Evolutionary conservation across 768 basidiomycete genomes (phyloP), one percentile per base, ranked within the genome.

Genomic region (Paxillus involutus): DNA sequence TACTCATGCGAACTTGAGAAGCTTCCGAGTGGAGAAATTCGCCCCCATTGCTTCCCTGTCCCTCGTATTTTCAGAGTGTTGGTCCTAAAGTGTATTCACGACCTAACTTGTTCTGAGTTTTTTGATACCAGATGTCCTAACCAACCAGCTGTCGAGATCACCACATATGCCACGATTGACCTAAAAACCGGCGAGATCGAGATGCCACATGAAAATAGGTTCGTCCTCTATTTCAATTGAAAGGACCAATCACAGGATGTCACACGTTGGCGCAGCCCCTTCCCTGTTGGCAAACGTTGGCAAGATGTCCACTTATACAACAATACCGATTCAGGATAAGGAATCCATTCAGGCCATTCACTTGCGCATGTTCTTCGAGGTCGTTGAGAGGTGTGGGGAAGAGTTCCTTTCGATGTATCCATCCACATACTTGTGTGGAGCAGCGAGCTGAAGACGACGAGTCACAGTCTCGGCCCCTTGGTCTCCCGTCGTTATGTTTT

Each of bases 1-100:
- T 88, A 81, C 67, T 78, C 73, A 26, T 94, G 90, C 66, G 71
- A 79, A 43, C 61, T 70, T 42, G 73, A 78, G 54, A 61, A 59
- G 49, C 32, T 10, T 12, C n/a, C 60, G 13, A 58, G 40, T 29
- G 69, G 71, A n/a, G 59, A 56, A 46, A 33, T 55, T 24, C 60
- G 67, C 8, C 58, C 82, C 44, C 78, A 82, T 36, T 94, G 91
- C 65, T 84, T 81, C 64, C 91, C 90, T 6, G 71, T 94, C 43
- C 81, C 86, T 29, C 82, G 92, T 14, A 76, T 93, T 26, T 89
- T 94, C 62, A 76, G 77, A 67, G 73, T 89, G 91, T 89, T 63
- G 70, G 83, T 69, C 8, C 9, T 24, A 40, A 24, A 37, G 51
- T 43, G 14, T 40, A 29, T 63, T 59, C 9, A 10, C 30, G 13